A percentile compares a stretch with the other conserved stretches of the same genome.
These are phyloP conservation scores for Ophioceras dolichostomum DNA, from an alignment of 2,329 filamentous ascomycete species.

Conservation along the genomic window DNA sequence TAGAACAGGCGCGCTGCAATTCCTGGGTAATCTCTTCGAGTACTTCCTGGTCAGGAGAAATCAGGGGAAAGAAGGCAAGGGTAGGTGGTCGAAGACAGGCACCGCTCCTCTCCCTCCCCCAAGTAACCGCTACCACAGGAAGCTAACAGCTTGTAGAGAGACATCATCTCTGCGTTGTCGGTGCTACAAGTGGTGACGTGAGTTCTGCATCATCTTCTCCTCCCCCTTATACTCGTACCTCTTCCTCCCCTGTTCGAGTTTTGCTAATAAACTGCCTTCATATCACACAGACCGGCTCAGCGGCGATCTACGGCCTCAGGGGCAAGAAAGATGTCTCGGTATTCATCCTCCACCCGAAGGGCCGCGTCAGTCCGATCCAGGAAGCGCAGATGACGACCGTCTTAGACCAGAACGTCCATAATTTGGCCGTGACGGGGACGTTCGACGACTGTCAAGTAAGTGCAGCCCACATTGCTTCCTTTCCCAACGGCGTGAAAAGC, in stretches of 20 bases:
- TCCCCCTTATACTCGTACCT: too few relatives aligned
- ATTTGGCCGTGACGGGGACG: slow-evolving; percentile 76
- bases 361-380: slow-evolving; percentile 81
- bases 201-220: too few relatives aligned
- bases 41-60: slow-evolving; percentile 73
- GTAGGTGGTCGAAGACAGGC: slow-evolving; percentile 18
- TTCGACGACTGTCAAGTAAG: slow-evolving; percentile 92
- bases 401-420: slow-evolving; percentile 83
- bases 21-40: slow-evolving; percentile 91
- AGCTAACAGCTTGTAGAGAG: slow-evolving; percentile 33
- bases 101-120: too few relatives aligned
- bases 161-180: slow-evolving; percentile 76
- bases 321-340: slow-evolving; percentile 96
- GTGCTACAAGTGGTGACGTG: slow-evolving; percentile 67
- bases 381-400: slow-evolving; percentile 97
- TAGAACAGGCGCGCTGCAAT: slow-evolving; percentile 55
- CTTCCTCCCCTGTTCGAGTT: too few relatives aligned
- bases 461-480: slow-evolving; percentile 28
- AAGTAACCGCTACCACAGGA: too few relatives aligned
- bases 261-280: too few relatives aligned
- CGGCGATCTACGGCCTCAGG: slow-evolving; percentile 87
- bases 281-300: slow-evolving; percentile 67
- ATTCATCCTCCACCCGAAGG: slow-evolving; percentile 88
- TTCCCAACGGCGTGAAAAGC: background rate
- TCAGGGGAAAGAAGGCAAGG: slow-evolving; percentile 48